Evolutionary conservation across 768 basidiomycete species (phyloP).

Genomic region (Boletus eberwhitei): DNA sequence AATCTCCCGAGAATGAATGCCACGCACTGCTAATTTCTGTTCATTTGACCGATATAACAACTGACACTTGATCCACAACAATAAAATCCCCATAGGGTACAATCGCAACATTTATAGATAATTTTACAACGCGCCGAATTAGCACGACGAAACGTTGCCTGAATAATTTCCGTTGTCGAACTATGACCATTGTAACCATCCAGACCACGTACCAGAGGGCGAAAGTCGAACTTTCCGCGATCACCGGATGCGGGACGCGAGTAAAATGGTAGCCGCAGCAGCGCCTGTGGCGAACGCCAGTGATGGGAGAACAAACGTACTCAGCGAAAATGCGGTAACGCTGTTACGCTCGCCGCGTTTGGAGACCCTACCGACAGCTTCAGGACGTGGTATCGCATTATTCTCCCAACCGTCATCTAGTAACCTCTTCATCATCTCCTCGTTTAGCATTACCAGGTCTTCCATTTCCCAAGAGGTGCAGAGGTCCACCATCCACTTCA

Average conservation of each 20-base stretch:
- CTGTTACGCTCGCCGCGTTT: slow-evolving; percentile 4
- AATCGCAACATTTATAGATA: neutral
- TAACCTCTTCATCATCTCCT: slow-evolving; percentile 57
- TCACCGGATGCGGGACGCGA: slow-evolving; percentile 34
- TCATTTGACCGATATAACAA: too few species aligned
- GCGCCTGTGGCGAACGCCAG: slow-evolving; percentile 45
- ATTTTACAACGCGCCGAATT: neutral
- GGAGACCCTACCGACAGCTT: slow-evolving; percentile 38
- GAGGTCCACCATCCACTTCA: slow-evolving; percentile 89
- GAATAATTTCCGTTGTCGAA: neutral
- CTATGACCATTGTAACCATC: neutral
- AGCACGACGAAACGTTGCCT: neutral
- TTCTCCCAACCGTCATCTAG: slow-evolving; percentile 88
- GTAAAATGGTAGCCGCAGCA: slow-evolving; percentile 33
- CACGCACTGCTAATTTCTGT: too few species aligned
- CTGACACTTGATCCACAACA: too few species aligned
- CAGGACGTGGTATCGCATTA: slow-evolving; percentile 42
- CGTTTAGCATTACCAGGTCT: slow-evolving; percentile 70
- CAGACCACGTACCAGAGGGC: slow-evolving; percentile 7
- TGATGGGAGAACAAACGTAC: slow-evolving; percentile 26
- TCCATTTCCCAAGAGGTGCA: slow-evolving; percentile 86
- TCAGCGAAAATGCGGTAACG: slow-evolving; percentile 4
- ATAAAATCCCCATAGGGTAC: too few species aligned
- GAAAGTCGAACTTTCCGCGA: neutral
- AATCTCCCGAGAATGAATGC: too few species aligned